phyloP scores from a whole-genome alignment of 75 land plant genomes.

The Azolla pinnata region DNA sequence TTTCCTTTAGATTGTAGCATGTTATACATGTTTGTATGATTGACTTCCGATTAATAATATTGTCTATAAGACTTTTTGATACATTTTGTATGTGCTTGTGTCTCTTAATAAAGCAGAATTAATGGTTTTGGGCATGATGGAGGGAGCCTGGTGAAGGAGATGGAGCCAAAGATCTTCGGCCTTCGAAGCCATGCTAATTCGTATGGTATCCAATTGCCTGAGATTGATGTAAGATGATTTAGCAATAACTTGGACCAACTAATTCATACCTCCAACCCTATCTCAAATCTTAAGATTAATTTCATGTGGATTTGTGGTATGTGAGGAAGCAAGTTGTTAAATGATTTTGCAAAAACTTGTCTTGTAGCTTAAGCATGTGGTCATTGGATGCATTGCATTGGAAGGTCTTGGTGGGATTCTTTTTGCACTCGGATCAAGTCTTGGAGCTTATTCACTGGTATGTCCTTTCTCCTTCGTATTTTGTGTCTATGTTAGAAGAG shows the following conservation, averaged over 20 bases:
- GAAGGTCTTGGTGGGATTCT: conserved; percentile 38
- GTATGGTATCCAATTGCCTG: conserved; percentile 41
- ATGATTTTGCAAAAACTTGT: too few species aligned
- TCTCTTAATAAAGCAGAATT: conserved; percentile 24
- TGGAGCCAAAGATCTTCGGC: conserved; percentile 37
- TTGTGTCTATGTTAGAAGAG: too few species aligned
- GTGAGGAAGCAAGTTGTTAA: too few species aligned
- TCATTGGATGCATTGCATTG: conserved; percentile 25
- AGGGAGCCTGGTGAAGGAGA: conserved; percentile 38
- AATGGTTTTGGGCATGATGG: conserved; percentile 64
- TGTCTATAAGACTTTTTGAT: too few species aligned
- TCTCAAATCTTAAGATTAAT: too few species aligned
- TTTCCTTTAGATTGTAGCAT: too few species aligned
- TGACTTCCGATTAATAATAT: too few species aligned
- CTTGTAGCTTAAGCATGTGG: conserved; percentile 28
- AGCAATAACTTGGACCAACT: too few species aligned
- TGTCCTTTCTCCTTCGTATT: too few species aligned
- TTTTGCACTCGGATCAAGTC: conserved; percentile 23
- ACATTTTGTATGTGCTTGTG: too few species aligned
- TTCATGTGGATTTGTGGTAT: not conserved
- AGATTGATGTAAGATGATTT: conserved; percentile 35
- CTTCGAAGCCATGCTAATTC: conserved; percentile 30
- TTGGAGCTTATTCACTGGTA: conserved; percentile 37
- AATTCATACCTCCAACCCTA: too few species aligned
- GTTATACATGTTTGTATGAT: too few species aligned